Percentiles rank a stretch among this genome's conserved stretches.
Conservation (phyloP, 345 rosid genomes). For the Aquilaria yunnanensis region DNA sequence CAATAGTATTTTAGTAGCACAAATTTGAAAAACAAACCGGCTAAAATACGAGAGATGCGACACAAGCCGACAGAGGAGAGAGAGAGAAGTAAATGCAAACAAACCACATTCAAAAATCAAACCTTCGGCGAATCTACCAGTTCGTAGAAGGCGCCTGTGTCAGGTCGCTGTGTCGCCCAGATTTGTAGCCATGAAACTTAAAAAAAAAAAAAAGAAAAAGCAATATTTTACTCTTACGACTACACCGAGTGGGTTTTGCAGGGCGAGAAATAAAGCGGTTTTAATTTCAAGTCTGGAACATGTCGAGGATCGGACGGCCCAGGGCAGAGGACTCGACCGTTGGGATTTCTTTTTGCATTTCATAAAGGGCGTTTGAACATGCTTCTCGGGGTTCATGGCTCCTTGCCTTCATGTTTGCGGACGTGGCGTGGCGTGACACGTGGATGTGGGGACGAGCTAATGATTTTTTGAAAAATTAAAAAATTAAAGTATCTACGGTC, state of each 20-base stretch:
- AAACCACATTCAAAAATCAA: slow-evolving; percentile 41
- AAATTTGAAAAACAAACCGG: slow-evolving; percentile 13
- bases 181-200: slow-evolving; percentile 9
- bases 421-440: slow-evolving; percentile 34
- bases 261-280: slow-evolving; percentile 5
- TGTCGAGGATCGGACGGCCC: slow-evolving; percentile 34
- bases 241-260: neutral
- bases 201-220: neutral
- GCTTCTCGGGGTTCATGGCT: slow-evolving; percentile 3
- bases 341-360: slow-evolving; percentile 21
- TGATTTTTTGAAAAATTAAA: neutral
- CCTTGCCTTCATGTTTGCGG: slow-evolving; percentile 13
- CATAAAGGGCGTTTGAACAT: slow-evolving; percentile 24
- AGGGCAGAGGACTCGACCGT: slow-evolving; percentile 33
- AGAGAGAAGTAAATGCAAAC: slow-evolving; percentile 2
- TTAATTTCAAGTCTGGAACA: slow-evolving; percentile 17
- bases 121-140: slow-evolving; percentile 15
- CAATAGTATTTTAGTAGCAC: slow-evolving; percentile 5
- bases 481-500: neutral
- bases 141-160: slow-evolving; percentile 30
- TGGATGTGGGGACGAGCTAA: slow-evolving; percentile 7
- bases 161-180: slow-evolving; percentile 34
- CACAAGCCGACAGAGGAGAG: slow-evolving; percentile 17
- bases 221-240: neutral
- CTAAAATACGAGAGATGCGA: neutral